A percentile compares a stretch with the other conserved stretches of the same genome.
Conservation (phyloP, 2,329 filamentous ascomycete genomes). For the Didymella exigua region DNA sequence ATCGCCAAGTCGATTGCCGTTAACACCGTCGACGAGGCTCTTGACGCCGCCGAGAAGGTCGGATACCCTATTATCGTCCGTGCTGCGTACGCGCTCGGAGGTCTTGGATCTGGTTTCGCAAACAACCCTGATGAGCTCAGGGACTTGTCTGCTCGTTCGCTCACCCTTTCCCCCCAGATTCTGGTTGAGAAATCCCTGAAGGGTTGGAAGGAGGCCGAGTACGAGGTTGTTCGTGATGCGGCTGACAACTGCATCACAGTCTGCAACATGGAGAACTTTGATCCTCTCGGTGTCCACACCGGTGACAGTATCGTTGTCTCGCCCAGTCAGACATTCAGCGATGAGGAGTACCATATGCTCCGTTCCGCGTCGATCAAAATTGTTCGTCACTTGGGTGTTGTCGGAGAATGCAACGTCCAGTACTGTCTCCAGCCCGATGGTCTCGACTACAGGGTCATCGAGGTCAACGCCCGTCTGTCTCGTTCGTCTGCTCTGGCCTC, state of each 20-base stretch:
- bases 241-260: conserved; percentile 99
- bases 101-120: conserved; percentile 94
- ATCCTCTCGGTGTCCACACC: conserved; percentile 95
- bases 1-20: conserved; percentile 97
- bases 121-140: conserved; percentile 92
- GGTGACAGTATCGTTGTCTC: conserved; percentile 99
- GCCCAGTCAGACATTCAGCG: conserved; percentile 93
- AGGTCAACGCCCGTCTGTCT: conserved; percentile 98
- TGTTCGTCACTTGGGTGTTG: conserved; percentile 92
- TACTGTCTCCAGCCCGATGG: conserved; percentile 97
- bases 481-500: conserved; percentile 96
- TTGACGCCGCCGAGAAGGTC: conserved; percentile 82
- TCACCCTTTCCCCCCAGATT: conserved; percentile 94
- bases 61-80: conserved; percentile 98
- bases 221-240: conserved; percentile 95
- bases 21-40: conserved; percentile 85
- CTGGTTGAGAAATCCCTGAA: conserved; percentile 98
- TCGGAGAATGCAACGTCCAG: conserved; percentile 98
- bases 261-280: conserved; percentile 99
- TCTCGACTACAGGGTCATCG: conserved; percentile 97
- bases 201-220: conserved; percentile 99
- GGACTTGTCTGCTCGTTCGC: conserved; percentile 88
- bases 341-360: conserved; percentile 99
- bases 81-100: conserved; percentile 93
- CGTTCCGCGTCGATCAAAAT: conserved; percentile 98